These are phyloP conservation scores for Trichophyton equinum DNA, from an alignment of 2,329 filamentous ascomycete genomes.

Conservation along the genomic window DNA sequence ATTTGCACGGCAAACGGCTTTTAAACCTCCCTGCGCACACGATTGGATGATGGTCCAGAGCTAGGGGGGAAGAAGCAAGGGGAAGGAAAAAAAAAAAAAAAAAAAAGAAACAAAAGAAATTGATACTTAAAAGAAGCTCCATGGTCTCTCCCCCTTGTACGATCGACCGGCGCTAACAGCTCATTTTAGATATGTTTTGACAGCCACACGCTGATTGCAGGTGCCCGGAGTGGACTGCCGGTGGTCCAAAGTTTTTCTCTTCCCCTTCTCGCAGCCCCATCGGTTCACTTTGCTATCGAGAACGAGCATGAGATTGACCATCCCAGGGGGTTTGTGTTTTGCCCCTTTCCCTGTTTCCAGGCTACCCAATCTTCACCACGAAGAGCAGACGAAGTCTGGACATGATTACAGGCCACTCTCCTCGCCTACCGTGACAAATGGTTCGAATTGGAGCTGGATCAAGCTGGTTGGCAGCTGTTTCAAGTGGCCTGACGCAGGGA, in stretches of 20 bases:
- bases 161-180: slow-evolving; percentile 2
- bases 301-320: background rate
- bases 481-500: background rate
- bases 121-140: background rate
- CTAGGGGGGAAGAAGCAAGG: too few species aligned
- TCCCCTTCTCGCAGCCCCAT: background rate
- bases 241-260: background rate
- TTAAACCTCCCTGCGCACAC: background rate
- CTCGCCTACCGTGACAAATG: background rate
- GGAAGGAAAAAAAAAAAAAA: background rate
- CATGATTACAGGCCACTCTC: too few species aligned
- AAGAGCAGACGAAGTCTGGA: too few species aligned
- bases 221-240: background rate
- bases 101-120: background rate
- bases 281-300: background rate
- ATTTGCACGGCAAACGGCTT: background rate
- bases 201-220: slow-evolving; percentile 9
- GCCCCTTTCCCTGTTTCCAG: background rate
- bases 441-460: background rate
- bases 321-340: background rate
- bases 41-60: background rate
- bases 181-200: slow-evolving; percentile 10
- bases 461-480: background rate
- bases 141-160: background rate
- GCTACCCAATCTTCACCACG: too few species aligned